These are phyloP conservation scores for Bassia scoparia DNA, from an alignment of 148 eudicot genomes.

Conservation along the genomic window DNA sequence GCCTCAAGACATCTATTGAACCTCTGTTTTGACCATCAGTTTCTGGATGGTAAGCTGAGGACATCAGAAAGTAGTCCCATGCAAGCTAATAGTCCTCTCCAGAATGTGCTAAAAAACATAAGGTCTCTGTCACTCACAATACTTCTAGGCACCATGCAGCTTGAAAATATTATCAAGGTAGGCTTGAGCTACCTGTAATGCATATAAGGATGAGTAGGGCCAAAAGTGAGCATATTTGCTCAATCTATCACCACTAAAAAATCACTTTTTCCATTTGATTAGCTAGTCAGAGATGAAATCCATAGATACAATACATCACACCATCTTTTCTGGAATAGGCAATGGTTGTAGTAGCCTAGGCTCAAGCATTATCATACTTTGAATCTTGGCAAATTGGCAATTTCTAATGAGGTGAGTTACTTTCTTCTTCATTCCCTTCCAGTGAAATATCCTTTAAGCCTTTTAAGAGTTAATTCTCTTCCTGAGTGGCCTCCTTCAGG, in stretches of 20 bases:
- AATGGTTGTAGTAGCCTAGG: not conserved
- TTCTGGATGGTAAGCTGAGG: not conserved
- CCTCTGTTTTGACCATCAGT: not conserved
- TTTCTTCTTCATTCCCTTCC: not conserved
- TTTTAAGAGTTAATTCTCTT: not conserved
- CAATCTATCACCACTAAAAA: no score
- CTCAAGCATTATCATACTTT: not conserved
- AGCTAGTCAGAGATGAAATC: not conserved
- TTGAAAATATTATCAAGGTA: not conserved
- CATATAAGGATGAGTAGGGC: no score
- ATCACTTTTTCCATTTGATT: no score
- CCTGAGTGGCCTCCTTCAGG: not conserved
- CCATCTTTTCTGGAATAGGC: not conserved
- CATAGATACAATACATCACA: not conserved
- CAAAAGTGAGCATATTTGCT: no score
- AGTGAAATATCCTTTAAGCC: not conserved
- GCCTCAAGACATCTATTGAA: not conserved
- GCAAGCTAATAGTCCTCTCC: not conserved
- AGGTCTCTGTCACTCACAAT: not conserved
- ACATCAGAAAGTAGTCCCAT: not conserved
- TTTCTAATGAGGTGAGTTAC: not conserved
- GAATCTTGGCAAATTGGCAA: not conserved
- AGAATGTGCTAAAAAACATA: not conserved
- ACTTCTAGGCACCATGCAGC: not conserved
- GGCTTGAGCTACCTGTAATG: no score